Conservation (phyloP, 805 yeast species). For the Sugiyamaella lignohabitans region DNA sequence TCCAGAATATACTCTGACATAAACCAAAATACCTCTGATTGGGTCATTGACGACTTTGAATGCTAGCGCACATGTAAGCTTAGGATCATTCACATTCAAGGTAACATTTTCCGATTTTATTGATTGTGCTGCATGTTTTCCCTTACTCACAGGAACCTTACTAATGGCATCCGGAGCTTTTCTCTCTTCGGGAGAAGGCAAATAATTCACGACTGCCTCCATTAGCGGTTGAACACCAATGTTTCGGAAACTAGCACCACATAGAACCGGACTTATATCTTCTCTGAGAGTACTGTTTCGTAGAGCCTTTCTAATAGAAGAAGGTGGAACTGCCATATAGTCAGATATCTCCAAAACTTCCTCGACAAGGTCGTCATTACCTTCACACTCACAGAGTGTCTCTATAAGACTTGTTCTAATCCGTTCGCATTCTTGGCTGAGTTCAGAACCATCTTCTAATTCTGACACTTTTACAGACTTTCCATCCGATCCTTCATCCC, state of each 20-base stretch:
- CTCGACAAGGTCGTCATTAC: constrained; percentile 72
- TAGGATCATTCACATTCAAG: constrained; percentile 19
- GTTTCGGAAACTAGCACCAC: constrained; percentile 89
- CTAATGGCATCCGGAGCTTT: constrained; percentile 44
- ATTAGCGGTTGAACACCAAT: constrained; percentile 92
- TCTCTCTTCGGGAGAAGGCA: constrained; percentile 77
- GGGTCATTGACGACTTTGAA: constrained; percentile 88
- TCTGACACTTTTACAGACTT: constrained; percentile 41
- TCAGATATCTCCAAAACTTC: constrained; percentile 66
- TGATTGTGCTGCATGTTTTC: constrained; percentile 17
- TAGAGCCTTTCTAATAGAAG: constrained; percentile 52
- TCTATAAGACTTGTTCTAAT: constrained; percentile 77
- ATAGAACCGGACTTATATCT: constrained; percentile 67
- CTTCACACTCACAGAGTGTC: constrained; percentile 77
- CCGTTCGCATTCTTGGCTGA: constrained; percentile 40
- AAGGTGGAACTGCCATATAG: constrained; percentile 54
- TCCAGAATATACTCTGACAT: constrained; percentile 85
- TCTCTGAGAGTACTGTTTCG: constrained; percentile 54
- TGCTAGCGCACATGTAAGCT: constrained; percentile 71
- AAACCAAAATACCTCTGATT: constrained; percentile 69
- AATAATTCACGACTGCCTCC: constrained; percentile 69
- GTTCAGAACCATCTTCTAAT: constrained; percentile 23
- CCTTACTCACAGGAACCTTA: constrained; percentile 20
- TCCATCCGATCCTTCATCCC: constrained; percentile 42
- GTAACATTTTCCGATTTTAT: constrained; percentile 1